A percentile compares a stretch with the other conserved stretches of the same genome.
phyloP scores from a whole-genome alignment of 169 alveolate species.

The Babesia ovis region DNA sequence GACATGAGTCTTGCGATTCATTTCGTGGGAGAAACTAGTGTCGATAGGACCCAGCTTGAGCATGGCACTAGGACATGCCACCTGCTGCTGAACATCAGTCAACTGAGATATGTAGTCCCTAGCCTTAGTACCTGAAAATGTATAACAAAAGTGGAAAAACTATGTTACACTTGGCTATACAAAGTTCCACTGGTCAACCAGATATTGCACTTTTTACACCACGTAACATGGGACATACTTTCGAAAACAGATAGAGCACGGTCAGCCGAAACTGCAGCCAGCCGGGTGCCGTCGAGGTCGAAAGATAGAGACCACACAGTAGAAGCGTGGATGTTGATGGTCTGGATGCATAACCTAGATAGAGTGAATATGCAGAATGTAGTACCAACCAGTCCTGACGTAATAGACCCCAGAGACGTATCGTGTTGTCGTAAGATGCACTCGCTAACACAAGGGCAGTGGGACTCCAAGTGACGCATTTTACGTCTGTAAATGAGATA shows the following conservation, averaged over 20 bases:
- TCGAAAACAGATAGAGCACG: conserved; percentile 45
- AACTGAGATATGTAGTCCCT: conserved; percentile 5
- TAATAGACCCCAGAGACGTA: conserved; percentile 73
- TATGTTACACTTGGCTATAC: no score
- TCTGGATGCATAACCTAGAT: conserved; percentile 69
- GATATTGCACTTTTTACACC: no score
- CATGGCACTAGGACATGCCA: conserved; percentile 13
- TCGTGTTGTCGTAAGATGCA: conserved; percentile 74
- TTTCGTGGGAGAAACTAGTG: conserved; percentile 15
- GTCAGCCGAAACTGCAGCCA: conserved; percentile 75
- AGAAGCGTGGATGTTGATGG: conserved; percentile 65
- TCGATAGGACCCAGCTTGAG: conserved; percentile 29
- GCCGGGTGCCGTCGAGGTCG: conserved; percentile 65
- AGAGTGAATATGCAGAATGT: background rate
- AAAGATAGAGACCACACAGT: conserved; percentile 77
- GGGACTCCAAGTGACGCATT: conserved; percentile 64
- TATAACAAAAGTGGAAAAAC: background rate
- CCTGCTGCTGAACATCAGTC: conserved; percentile 10
- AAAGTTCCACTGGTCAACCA: no score
- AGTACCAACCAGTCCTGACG: conserved; percentile 67
- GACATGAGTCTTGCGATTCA: conserved; percentile 1
- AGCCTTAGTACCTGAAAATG: conserved; percentile 9
- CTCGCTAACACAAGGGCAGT: conserved; percentile 68
- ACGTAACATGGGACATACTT: conserved; percentile 28
- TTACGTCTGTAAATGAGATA: conserved; percentile 45